Evolutionary conservation across 192 early-diverging fungal species (phyloP), one percentile per base, ranked within the genome.

Genomic region (Coemansia sp.): DNA sequence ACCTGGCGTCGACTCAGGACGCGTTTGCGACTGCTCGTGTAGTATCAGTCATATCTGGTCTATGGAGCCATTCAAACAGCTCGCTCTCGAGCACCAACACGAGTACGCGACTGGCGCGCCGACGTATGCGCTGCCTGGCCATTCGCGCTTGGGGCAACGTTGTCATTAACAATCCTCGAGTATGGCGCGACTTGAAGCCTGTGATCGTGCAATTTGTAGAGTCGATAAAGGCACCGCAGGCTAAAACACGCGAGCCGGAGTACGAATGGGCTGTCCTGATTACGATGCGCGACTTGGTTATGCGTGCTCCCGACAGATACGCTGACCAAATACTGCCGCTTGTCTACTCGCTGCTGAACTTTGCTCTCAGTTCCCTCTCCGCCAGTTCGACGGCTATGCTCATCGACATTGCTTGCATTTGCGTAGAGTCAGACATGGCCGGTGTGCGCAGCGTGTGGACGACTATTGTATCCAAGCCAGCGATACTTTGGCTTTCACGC

Each of bases 191-290:
- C 41, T 38, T 77, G 45, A 39, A 60, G 38, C 62, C 65, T 3
- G 50, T 71, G 12, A 22, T 77, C 34, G 47, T 56, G 27, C 75
- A 77, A 20, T 52, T 71, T 43, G 69, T 67, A 2, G 75, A 77
- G 59, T 53, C 65, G 7, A 64, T 61, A 22, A 77, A 77, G 50
- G 75, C 62, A 8, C 27, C 15, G 12, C 24, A 37, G 30, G 16
- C 9, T 20, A 27, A 20, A 0, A 1, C 60, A 35, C 67, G 43
- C 49, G 45, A 64, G 29, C 59, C 47, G 4, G 74, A 70, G 49
- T 77, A 77, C 62, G 69, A 67, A 40, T 77, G 75, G 75, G 62
- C 75, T 3, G 59, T 77, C 29, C 40, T 77, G 20, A 50, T 58
- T 15, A 71, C 66, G 2, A 60, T 71, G n/a, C 69, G 69, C 37